Evolutionary conservation across 2,329 filamentous ascomycete species (phyloP).

Genomic region (Tolypocladium inflatum): DNA sequence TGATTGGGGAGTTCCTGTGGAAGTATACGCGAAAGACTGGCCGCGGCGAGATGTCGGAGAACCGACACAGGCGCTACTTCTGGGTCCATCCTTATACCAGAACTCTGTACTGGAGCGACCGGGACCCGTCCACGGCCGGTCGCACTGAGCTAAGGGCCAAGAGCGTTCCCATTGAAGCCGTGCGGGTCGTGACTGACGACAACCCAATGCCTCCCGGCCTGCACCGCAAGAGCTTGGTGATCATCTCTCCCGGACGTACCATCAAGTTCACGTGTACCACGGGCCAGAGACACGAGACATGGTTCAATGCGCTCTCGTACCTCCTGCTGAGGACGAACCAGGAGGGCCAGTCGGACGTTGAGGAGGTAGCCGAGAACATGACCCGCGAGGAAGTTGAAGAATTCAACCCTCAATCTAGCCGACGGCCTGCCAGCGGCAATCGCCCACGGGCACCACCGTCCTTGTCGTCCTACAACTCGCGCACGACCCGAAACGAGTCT

Average conservation of each 20-base stretch:
- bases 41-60: conserved; percentile 79
- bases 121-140: conserved; percentile 73
- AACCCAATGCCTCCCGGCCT: conserved; percentile 92
- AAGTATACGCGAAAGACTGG: conserved; percentile 96
- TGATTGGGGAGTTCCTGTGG: conserved; percentile 99
- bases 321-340: conserved; percentile 68
- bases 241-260: conserved; percentile 78
- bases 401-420: conserved; percentile 62
- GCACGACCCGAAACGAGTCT: conserved; percentile 57
- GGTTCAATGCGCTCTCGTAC: conserved; percentile 96
- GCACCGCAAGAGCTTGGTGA: conserved; percentile 85
- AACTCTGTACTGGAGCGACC: conserved; percentile 92
- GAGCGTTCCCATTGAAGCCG: conserved; percentile 88
- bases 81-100: conserved; percentile 98
- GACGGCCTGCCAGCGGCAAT: conserved; percentile 22
- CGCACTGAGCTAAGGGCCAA: conserved; percentile 68
- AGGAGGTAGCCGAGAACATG: conserved; percentile 48
- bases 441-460: conserved; percentile 52
- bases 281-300: conserved; percentile 90
- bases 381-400: conserved; percentile 60
- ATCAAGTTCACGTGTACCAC: conserved; percentile 94
- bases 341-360: conserved; percentile 51
- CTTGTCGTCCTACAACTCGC: conserved; percentile 72
- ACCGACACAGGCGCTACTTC: conserved; percentile 90
- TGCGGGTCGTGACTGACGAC: conserved; percentile 85